Percentiles rank a stretch among this genome's conserved stretches.
These are phyloP conservation scores for Schoenoplectus tabernaemontani DNA, from an alignment of 202 grass and related monocot species.

Conservation along the genomic window DNA sequence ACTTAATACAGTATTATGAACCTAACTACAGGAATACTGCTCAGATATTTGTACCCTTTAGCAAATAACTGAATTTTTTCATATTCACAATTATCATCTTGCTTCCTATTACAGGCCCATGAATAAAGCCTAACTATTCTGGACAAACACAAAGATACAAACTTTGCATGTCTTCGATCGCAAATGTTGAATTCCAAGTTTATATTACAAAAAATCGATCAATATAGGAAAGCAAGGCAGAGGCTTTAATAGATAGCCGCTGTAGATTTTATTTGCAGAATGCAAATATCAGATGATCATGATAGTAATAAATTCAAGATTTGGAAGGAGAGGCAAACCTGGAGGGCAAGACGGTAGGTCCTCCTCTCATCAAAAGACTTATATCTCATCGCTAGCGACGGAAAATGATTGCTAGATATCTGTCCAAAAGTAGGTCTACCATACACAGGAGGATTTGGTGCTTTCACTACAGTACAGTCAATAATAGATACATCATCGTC, in stretches of 20 bases:
- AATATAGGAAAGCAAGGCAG: neutral
- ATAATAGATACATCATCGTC: slow-evolving; percentile 64
- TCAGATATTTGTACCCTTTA: slow-evolving; percentile 9
- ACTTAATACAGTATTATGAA: slow-evolving; percentile 14
- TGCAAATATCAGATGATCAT: neutral
- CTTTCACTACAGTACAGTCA: slow-evolving; percentile 29
- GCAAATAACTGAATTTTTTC: neutral
- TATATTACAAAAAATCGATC: neutral
- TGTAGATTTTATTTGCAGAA: slow-evolving; percentile 8
- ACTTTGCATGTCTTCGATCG: neutral
- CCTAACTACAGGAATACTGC: slow-evolving; percentile 9
- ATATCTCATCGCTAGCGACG: slow-evolving; percentile 33
- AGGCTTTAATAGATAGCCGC: neutral
- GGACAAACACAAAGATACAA: neutral
- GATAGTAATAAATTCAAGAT: slow-evolving; percentile 25
- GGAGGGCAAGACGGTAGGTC: slow-evolving; percentile 64
- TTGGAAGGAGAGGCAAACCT: slow-evolving; percentile 46
- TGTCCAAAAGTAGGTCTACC: slow-evolving; percentile 34
- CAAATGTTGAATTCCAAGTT: slow-evolving; percentile 6
- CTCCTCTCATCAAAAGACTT: slow-evolving; percentile 65
- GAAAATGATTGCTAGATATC: slow-evolving; percentile 16
- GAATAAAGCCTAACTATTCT: neutral
- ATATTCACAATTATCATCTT: neutral
- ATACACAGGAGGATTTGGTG: slow-evolving; percentile 43
- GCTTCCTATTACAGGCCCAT: neutral